Evolutionary conservation across 192 early-diverging fungal species (phyloP).

Genomic region (Podila horticola): DNA sequence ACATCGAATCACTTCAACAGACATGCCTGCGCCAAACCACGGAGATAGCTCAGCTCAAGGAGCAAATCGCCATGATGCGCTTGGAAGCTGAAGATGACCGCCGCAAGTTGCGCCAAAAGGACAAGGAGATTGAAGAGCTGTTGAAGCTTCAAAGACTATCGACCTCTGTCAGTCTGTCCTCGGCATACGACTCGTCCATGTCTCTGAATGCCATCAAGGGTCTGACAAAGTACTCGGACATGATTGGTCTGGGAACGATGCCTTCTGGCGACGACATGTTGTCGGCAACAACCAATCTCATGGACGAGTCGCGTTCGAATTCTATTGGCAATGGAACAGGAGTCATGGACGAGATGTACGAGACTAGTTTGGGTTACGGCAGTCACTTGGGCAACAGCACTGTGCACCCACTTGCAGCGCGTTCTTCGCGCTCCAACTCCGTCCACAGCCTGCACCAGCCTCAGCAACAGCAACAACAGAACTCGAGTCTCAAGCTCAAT

Average conservation of each 20-base stretch:
- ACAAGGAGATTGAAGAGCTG: slow-evolving; percentile 39
- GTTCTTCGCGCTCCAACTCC: slow-evolving; percentile 30
- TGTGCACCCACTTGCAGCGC: neutral
- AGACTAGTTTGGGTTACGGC: slow-evolving; percentile 6
- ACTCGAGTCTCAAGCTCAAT: slow-evolving; percentile 29
- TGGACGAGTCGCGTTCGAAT: neutral
- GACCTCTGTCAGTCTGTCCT: slow-evolving; percentile 1
- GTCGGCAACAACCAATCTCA: neutral
- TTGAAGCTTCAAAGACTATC: slow-evolving; percentile 18
- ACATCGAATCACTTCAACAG: slow-evolving; percentile 20
- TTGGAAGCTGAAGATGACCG: slow-evolving; percentile 36
- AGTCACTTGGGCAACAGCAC: slow-evolving; percentile 1
- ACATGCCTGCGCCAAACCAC: slow-evolving; percentile 31
- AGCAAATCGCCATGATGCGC: slow-evolving; percentile 22
- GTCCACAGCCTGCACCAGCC: slow-evolving; percentile 20
- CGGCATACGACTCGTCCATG: slow-evolving; percentile 6
- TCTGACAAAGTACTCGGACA: neutral
- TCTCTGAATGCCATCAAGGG: neutral
- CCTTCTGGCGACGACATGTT: slow-evolving; percentile 7
- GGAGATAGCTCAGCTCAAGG: slow-evolving; percentile 43
- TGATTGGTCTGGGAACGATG: neutral
- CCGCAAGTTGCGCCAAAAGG: slow-evolving; percentile 29
- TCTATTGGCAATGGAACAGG: neutral
- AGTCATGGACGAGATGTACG: slow-evolving; percentile 21
- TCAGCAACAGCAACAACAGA: neutral